Conservation (phyloP, 2,329 filamentous ascomycete species). For the Westerdykella aurantiaca region DNA sequence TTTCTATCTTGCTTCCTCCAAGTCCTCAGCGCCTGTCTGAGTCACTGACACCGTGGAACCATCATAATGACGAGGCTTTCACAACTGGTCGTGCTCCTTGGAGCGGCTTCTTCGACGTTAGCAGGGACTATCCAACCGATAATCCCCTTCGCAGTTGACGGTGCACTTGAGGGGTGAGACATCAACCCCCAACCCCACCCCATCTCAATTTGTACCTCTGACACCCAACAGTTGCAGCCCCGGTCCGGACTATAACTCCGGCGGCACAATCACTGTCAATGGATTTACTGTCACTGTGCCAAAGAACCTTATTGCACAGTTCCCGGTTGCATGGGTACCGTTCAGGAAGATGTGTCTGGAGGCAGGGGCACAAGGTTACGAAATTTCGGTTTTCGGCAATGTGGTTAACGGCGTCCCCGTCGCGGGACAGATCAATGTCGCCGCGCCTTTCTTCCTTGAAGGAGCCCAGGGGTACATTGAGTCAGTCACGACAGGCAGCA, state of each 20-base stretch:
- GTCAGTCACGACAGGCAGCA: slow-evolving; percentile 26
- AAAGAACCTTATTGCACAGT: slow-evolving; percentile 47
- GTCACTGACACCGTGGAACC: too few species aligned
- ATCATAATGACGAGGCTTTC: background rate
- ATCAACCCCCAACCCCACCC: background rate
- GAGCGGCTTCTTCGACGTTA: background rate
- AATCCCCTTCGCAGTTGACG: slow-evolving; percentile 23
- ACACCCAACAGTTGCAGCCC: slow-evolving; percentile 13
- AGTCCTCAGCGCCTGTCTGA: too few species aligned
- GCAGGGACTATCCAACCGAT: slow-evolving; percentile 17
- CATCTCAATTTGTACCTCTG: too few species aligned
- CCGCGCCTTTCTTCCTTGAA: slow-evolving; percentile 34
- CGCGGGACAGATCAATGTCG: slow-evolving; percentile 37
- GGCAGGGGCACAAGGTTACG: slow-evolving; percentile 16
- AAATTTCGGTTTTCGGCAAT: slow-evolving; percentile 37
- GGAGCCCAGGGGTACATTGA: slow-evolving; percentile 35
- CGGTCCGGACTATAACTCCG: slow-evolving; percentile 38
- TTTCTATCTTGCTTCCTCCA: too few species aligned
- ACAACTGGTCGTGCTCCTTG: background rate
- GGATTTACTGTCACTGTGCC: slow-evolving; percentile 45
- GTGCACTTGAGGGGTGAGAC: slow-evolving; percentile 24
- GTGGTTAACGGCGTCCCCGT: slow-evolving; percentile 33
- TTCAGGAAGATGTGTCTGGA: slow-evolving; percentile 30
- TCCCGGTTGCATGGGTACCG: slow-evolving; percentile 44
- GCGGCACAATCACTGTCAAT: slow-evolving; percentile 44